Percentiles rank a stretch among this genome's conserved stretches.
Conservation (phyloP, 2,329 filamentous ascomycete species). For the Fusarium chaquense region DNA sequence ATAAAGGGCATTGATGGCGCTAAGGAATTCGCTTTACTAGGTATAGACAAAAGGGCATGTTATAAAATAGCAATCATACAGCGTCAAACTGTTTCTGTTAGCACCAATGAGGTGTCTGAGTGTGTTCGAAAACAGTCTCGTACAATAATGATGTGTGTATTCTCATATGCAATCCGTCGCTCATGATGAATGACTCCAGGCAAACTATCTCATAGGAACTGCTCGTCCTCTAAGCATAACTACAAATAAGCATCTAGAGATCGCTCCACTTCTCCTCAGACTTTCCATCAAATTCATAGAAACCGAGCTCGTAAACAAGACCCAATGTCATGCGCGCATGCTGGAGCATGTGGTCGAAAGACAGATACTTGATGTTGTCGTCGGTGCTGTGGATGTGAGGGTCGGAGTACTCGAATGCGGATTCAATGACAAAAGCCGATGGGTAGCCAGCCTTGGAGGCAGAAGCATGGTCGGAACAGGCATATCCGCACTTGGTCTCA, state of each 20-base stretch:
- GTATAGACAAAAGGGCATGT: constrained; percentile 40
- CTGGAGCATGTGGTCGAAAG: constrained; percentile 92
- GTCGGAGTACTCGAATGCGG: constrained; percentile 74
- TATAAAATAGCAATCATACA: constrained; percentile 17
- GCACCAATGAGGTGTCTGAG: background rate
- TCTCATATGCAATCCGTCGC: constrained; percentile 35
- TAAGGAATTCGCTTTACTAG: constrained; percentile 14
- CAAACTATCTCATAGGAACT: background rate
- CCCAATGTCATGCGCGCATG: constrained; percentile 87
- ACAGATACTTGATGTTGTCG: constrained; percentile 77
- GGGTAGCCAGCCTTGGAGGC: constrained; percentile 81
- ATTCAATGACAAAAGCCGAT: constrained; percentile 81
- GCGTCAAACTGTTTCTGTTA: constrained; percentile 7
- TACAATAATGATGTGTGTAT: constrained; percentile 11
- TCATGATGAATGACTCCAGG: constrained; percentile 11
- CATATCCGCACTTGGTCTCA: constrained; percentile 90
- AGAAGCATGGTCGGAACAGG: constrained; percentile 80
- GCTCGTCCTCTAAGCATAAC: constrained; percentile 1
- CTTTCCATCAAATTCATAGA: constrained; percentile 72
- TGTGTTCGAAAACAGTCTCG: background rate
- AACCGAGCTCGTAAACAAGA: constrained; percentile 85
- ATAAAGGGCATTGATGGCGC: constrained; percentile 34
- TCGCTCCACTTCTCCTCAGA: constrained; percentile 51
- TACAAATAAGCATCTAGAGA: constrained; percentile 48
- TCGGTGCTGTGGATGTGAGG: constrained; percentile 78